phyloP scores from a whole-genome alignment of 2,329 filamentous ascomycete genomes.

The Dryadomyces sulphureus region DNA sequence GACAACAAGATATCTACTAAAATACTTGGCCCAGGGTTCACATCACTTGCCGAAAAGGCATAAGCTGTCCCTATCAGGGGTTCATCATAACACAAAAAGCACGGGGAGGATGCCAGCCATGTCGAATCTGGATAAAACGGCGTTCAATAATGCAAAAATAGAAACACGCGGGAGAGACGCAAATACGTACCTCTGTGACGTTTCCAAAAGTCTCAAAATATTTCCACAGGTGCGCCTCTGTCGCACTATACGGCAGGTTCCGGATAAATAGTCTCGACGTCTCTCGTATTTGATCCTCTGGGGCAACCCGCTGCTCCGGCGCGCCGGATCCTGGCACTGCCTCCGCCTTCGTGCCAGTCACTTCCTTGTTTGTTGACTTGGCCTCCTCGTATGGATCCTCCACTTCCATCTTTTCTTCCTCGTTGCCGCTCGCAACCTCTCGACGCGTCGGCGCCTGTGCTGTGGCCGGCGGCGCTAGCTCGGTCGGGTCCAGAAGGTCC shows the following conservation, averaged over 20 bases:
- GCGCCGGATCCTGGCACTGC: not conserved
- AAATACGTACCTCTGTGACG: constrained; percentile 70
- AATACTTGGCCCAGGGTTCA: constrained; percentile 79
- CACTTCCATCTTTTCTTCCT: not conserved
- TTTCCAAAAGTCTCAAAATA: constrained; percentile 60
- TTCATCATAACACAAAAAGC: constrained; percentile 64
- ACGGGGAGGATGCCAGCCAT: not conserved
- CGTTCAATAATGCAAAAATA: too few relatives aligned
- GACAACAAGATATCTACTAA: constrained; percentile 99
- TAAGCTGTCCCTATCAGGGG: constrained; percentile 99
- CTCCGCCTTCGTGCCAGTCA: not conserved
- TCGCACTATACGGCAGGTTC: constrained; percentile 71
- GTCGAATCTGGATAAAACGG: too few relatives aligned
- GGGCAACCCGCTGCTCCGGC: constrained; percentile 20
- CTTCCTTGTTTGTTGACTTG: not conserved
- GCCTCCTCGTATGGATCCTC: not conserved
- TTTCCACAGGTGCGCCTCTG: constrained; percentile 59
- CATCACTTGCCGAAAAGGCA: constrained; percentile 77
- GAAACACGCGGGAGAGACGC: not conserved
- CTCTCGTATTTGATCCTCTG: constrained; percentile 47
- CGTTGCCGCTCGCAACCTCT: not conserved
- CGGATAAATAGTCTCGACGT: constrained; percentile 75
- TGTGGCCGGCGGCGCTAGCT: constrained; percentile 18
- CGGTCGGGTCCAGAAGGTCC: constrained; percentile 67
- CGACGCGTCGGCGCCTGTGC: constrained; percentile 3